These are phyloP conservation scores for Plasmodium gallinaceum DNA, from an alignment of 169 alveolate species.

Conservation along the genomic window DNA sequence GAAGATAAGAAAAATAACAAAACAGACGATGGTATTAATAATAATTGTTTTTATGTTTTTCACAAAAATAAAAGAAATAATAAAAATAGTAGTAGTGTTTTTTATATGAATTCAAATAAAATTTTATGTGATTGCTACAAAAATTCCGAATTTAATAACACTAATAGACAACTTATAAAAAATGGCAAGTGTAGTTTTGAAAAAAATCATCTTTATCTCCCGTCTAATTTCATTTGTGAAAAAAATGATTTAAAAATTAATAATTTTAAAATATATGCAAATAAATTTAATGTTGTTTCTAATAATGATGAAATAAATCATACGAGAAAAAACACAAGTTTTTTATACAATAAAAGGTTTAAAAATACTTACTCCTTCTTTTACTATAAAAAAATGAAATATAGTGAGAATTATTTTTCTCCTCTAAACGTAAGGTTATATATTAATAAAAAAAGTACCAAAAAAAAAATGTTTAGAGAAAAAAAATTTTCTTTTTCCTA, in stretches of 20 bases:
- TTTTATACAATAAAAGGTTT: too few relatives aligned
- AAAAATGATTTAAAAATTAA: background rate
- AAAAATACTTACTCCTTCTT: too few relatives aligned
- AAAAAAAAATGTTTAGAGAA: background rate
- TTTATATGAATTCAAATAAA: slow-evolving; percentile 6
- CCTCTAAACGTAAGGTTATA: too few relatives aligned
- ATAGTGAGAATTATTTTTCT: too few relatives aligned
- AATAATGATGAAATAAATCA: background rate
- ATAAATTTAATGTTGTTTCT: background rate
- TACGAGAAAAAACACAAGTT: too few relatives aligned
- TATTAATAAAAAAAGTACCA: too few relatives aligned
- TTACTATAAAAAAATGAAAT: too few relatives aligned
- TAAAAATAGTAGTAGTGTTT: slow-evolving; percentile 8
- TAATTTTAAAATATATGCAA: background rate
- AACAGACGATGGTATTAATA: background rate
- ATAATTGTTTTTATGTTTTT: background rate
- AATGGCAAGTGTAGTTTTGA: background rate
- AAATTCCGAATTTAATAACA: background rate
- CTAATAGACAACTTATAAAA: background rate
- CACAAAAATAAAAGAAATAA: background rate
- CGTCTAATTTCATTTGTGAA: too few relatives aligned
- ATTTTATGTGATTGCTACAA: background rate
- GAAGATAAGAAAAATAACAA: background rate
- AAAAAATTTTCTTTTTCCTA: background rate
- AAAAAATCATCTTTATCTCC: too few relatives aligned